Evolutionary conservation across 768 basidiomycete species (phyloP).

Genomic region (Hygrocybe coccinea): DNA sequence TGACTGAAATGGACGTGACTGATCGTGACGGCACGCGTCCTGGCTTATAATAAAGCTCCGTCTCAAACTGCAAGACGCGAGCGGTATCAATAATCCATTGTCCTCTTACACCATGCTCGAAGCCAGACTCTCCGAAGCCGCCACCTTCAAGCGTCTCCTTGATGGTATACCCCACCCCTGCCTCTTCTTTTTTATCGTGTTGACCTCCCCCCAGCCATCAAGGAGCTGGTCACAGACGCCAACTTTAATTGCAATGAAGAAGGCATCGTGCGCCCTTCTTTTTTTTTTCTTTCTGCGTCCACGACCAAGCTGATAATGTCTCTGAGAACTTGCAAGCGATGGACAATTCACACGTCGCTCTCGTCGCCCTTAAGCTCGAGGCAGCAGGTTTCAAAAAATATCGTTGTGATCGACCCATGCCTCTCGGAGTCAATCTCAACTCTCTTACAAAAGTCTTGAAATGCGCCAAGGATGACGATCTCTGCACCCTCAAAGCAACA

Average conservation of each 20-base stretch:
- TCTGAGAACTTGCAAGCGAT: conserved; percentile 81
- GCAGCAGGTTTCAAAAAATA: conserved; percentile 78
- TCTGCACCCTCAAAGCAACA: conserved; percentile 82
- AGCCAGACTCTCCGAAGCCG: conserved; percentile 85
- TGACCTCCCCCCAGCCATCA: conserved; percentile 62
- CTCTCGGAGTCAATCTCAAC: conserved; percentile 79
- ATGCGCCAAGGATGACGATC: conserved; percentile 95
- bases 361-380: conserved; percentile 82
- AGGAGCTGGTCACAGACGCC: conserved; percentile 95
- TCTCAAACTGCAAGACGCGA: neutral
- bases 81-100: neutral
- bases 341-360: conserved; percentile 99
- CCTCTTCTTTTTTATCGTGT: neutral
- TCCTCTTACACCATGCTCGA: conserved; percentile 59
- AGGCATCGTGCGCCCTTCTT: conserved; percentile 49
- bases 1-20: too few species aligned
- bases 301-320: neutral
- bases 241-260: conserved; percentile 98
- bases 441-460: conserved; percentile 93
- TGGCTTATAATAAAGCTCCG: too few species aligned
- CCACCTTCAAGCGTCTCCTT: conserved; percentile 84
- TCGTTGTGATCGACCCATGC: conserved; percentile 94
- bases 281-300: neutral
- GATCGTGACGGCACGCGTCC: too few species aligned
- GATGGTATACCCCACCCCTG: conserved; percentile 57